phyloP scores from a whole-genome alignment of 2,329 filamentous ascomycete species.

The Monosporascus sp. region DNA sequence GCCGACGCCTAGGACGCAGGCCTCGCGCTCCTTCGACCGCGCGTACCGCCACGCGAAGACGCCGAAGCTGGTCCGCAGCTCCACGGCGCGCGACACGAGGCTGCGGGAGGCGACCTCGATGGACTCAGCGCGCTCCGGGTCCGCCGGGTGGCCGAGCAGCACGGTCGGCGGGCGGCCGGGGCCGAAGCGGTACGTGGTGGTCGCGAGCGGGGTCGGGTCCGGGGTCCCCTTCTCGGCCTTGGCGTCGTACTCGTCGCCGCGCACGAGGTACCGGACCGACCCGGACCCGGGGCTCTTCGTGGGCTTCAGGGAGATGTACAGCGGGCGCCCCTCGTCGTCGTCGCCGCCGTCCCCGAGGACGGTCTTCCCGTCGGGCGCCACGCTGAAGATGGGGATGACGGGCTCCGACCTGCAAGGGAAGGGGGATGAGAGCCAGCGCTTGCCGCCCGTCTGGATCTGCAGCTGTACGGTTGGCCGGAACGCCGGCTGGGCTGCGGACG shows the following conservation, averaged over 20 bases:
- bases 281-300: slow-evolving; percentile 37
- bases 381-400: slow-evolving; percentile 37
- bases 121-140: slow-evolving; percentile 8
- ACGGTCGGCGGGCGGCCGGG: slow-evolving; percentile 47
- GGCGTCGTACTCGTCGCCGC: slow-evolving; percentile 31
- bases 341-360: slow-evolving; percentile 29
- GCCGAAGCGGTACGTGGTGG: slow-evolving; percentile 23
- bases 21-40: slow-evolving; percentile 34
- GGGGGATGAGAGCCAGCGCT: slow-evolving; percentile 37
- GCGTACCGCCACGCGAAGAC: slow-evolving; percentile 53
- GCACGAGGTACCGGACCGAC: slow-evolving; percentile 35
- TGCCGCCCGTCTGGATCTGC: slow-evolving; percentile 44
- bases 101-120: slow-evolving; percentile 29
- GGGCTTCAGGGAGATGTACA: slow-evolving; percentile 47
- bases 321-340: slow-evolving; percentile 28
- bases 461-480: slow-evolving; percentile 41
- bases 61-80: slow-evolving; percentile 42
- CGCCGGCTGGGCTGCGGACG: background rate
- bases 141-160: slow-evolving; percentile 12
- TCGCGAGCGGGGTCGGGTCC: slow-evolving; percentile 39
- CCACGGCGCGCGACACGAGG: slow-evolving; percentile 28
- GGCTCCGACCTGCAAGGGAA: slow-evolving; percentile 3
- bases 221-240: slow-evolving; percentile 19
- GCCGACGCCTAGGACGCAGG: no score
- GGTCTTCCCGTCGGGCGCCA: slow-evolving; percentile 26